A percentile compares a stretch with the other conserved stretches of the same genome.
These are phyloP conservation scores for Thelephora aurantiotincta DNA, from an alignment of 768 basidiomycete genomes.

Conservation along the genomic window DNA sequence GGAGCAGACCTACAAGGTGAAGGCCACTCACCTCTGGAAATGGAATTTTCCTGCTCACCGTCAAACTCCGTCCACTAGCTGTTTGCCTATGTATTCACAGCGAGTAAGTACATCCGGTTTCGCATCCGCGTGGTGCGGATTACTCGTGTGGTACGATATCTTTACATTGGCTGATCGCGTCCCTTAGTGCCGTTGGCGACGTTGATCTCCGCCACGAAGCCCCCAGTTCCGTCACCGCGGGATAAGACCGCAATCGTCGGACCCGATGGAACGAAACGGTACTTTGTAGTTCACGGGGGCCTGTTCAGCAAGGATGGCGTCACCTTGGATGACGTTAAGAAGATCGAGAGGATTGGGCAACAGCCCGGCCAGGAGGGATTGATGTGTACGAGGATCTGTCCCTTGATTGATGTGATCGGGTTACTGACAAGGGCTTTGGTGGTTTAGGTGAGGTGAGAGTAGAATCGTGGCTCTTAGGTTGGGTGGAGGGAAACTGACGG, in stretches of 20 bases:
- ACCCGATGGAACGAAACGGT: constrained; percentile 70
- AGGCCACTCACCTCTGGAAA: background rate
- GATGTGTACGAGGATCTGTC: constrained; percentile 60
- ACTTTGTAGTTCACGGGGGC: constrained; percentile 93
- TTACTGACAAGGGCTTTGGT: constrained; percentile 6
- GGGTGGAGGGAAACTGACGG: constrained; percentile 3
- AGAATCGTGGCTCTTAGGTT: constrained; percentile 3
- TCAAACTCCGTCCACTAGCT: constrained; percentile 31
- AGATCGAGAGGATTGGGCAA: constrained; percentile 71
- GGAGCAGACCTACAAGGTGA: constrained; percentile 85
- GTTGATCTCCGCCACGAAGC: constrained; percentile 60
- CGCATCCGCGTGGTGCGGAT: background rate
- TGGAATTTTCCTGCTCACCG: background rate
- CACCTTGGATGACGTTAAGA: constrained; percentile 86
- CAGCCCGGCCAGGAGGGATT: constrained; percentile 93
- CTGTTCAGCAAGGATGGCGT: constrained; percentile 91
- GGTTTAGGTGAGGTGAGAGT: constrained; percentile 45
- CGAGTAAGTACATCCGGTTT: constrained; percentile 34
- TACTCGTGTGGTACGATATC: background rate
- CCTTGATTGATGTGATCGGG: background rate
- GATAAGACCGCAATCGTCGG: constrained; percentile 53
- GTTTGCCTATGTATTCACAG: constrained; percentile 88
- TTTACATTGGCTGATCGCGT: background rate
- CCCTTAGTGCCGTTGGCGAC: constrained; percentile 80
- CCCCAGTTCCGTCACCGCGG: constrained; percentile 21